phyloP scores from a whole-genome alignment of 306 rosid species.

The Macrotyloma uniflorum region DNA sequence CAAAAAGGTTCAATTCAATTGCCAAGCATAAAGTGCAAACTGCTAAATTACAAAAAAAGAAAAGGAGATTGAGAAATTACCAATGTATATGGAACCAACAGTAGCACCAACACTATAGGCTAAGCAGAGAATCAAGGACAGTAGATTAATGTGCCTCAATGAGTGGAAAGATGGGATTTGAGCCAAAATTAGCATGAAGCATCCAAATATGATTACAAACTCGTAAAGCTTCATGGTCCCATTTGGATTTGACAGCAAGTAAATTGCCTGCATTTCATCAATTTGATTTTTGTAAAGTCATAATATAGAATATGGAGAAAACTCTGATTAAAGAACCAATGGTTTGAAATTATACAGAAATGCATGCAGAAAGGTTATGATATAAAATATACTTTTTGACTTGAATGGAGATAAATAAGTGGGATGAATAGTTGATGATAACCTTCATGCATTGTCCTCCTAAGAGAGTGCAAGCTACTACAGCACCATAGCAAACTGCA shows the following conservation, averaged over 20 bases:
- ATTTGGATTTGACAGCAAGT: constrained; percentile 56
- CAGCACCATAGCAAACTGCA: constrained; percentile 71
- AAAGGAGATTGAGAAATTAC: constrained; percentile 27
- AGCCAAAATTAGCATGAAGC: constrained; percentile 74
- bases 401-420: background rate
- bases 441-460: constrained; percentile 94
- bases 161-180: constrained; percentile 88
- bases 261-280: constrained; percentile 56
- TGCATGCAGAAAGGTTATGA: background rate
- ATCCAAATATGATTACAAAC: constrained; percentile 70
- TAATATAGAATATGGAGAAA: background rate
- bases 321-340: background rate
- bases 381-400: background rate
- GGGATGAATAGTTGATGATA: background rate
- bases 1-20: background rate
- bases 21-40: background rate
- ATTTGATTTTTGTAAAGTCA: background rate
- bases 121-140: constrained; percentile 59
- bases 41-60: background rate
- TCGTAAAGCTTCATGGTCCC: constrained; percentile 69
- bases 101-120: constrained; percentile 68
- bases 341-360: background rate
- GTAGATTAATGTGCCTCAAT: constrained; percentile 69
- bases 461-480: constrained; percentile 59
- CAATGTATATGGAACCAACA: constrained; percentile 67